Base-by-base conservation (phyloP, 306 rosid genomes). In the Hippophae rhamnoides region DNA sequence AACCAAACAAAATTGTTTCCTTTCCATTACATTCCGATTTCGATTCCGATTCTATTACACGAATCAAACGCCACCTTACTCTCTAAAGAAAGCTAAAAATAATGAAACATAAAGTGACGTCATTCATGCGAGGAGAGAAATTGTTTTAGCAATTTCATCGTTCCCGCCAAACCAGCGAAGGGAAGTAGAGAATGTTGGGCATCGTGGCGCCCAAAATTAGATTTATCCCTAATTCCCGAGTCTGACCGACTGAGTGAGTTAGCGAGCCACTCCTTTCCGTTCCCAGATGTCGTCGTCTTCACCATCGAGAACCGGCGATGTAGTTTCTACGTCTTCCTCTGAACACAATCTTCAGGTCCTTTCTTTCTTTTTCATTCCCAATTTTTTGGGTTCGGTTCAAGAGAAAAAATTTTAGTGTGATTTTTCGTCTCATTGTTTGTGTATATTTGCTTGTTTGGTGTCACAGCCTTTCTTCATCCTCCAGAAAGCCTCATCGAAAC, bases 381-480 rank as follows among this genome's bases (percentile, higher is more conserved):
- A 47, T 43, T 7, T n/a, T 1, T 8, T 43, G 10, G 7, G 6
- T 6, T 7, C 26, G 51, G 49, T n/a, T 12, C 3, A 6, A 2
- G n/a, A 7, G 10, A 26, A 5, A 48, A 10, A 6, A n/a, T 7
- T 18, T 13, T 52, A 7, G 3, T 18, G 1, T 26, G 6, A 60
- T 10, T 10, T 13, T 44, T 6, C 5, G 14, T 10, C 25, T 26
- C 52, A 38, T 2, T 44, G 60, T 7, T 18, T 7, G 26, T 7
- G 2, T 13, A 13, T n/a, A 41, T 3, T 3, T 6, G 0, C 14
- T 8, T 8, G 26, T 18, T 18, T 27, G 13, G 41, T 51, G 45
- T 8, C 38, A 41, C 74, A 87, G 95, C 93, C 82, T 49, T 85
- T 86, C 70, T 85, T 79, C 54, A 73, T 92, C 69, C 86, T 87